Evolutionary conservation across 805 yeast species (phyloP), one percentile per base, ranked within the genome.

Genomic region (Suhomyces emberorum): DNA sequence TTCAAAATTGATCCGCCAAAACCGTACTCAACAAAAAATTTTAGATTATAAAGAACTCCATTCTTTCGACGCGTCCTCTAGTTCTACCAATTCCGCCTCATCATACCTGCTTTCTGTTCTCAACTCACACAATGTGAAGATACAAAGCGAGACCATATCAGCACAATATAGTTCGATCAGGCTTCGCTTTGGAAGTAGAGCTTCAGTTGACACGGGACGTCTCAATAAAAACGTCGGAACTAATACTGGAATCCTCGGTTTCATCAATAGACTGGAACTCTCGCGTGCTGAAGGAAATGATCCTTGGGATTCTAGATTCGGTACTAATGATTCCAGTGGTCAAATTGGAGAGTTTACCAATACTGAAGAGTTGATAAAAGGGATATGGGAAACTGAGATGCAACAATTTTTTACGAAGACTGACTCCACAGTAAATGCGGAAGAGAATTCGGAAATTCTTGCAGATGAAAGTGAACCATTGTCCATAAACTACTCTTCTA

Each of bases 81-180:
- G 15, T 23, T 28, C 46, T 17, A 30, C 30, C 16, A 26, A 29
- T 26, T 2, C 26, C 19, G 26, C 26, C 12, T 16, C 41, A 19
- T 22, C 6, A 7, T n/a, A n/a, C n/a, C n/a, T n/a, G n/a, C n/a
- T n/a, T n/a, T 7, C 31, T 38, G 39, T 24, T 18, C 30, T 31
- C 32, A 31, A 26, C 21, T 31, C 36, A 1, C 54, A 58, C 38
- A 44, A 49, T 17, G 49, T 53, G 21, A 59, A 52, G 32, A 64
- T 63, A 17, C 70, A 64, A 37, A 57, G 66, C 43, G 71, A 67
- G 40, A 56, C 60, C 2, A 47, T 67, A 4, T 39, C 49, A 28
- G 52, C 61, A 2, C 67, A 67, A 34, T 67, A 65, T 49, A 64
- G 59, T 4, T 57, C 59, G 10, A 61, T 67, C 9, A 42, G 71